Percentiles rank a stretch among this genome's conserved stretches.
Evolutionary conservation across 352 stramenopile genomes (phyloP).

Genomic region (Globisporangium splendens): DNA sequence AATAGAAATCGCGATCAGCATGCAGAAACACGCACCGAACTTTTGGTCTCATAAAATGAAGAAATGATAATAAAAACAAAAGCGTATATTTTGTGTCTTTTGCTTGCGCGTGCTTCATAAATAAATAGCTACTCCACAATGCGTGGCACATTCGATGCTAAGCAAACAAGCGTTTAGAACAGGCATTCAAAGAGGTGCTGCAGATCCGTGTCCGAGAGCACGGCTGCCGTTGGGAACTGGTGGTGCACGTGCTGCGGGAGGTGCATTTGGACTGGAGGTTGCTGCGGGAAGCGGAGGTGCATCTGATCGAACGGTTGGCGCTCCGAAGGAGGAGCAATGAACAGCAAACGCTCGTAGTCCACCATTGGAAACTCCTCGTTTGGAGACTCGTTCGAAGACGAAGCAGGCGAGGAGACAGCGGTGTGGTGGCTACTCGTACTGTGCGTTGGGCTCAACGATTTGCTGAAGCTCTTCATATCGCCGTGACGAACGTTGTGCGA

Average conservation of each 20-base stretch:
- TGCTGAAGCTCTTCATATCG: neutral
- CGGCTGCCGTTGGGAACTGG: conserved; percentile 14
- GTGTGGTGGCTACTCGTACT: neutral
- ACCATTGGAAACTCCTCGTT: conserved; percentile 30
- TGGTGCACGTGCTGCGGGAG: neutral
- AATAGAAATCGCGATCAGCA: no score
- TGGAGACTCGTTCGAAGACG: conserved; percentile 19
- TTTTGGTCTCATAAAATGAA: no score
- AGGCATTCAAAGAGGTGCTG: conserved; percentile 43
- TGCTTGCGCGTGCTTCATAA: neutral
- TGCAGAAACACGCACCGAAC: no score
- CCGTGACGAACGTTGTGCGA: neutral
- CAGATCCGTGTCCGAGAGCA: conserved; percentile 34
- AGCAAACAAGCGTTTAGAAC: conserved; percentile 17
- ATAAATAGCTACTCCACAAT: neutral
- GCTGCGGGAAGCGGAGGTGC: conserved; percentile 5
- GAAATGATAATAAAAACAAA: no score
- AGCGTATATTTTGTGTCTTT: no score
- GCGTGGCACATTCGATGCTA: neutral
- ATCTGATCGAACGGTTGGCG: conserved; percentile 9
- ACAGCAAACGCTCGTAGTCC: conserved; percentile 38
- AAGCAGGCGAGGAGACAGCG: neutral
- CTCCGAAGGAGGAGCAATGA: conserved; percentile 26
- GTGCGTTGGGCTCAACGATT: neutral
- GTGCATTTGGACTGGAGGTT: neutral